These are phyloP conservation scores for Lobosporangium transversale DNA, from an alignment of 192 early-diverging fungal species.

Conservation along the genomic window DNA sequence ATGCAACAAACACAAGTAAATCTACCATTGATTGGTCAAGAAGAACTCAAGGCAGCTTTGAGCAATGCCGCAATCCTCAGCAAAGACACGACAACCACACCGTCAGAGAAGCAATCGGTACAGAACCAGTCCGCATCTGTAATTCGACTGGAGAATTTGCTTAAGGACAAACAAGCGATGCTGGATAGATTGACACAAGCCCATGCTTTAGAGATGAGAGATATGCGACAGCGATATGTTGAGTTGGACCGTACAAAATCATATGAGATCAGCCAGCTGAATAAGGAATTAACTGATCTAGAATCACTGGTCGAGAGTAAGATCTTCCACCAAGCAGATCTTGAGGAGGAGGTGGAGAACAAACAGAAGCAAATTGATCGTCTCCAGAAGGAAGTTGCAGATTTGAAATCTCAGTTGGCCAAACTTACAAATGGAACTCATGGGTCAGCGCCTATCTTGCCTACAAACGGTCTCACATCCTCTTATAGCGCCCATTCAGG, in stretches of 20 bases:
- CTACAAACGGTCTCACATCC: conserved; percentile 20
- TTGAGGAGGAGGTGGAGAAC: conserved; percentile 65
- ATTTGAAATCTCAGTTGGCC: conserved; percentile 61
- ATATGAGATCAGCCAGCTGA: conserved; percentile 64
- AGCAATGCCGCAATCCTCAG: conserved; percentile 36
- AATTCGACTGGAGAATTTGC: conserved; percentile 43
- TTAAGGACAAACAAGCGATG: conserved; percentile 58
- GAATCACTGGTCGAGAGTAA: conserved; percentile 79
- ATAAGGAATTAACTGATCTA: conserved; percentile 72
- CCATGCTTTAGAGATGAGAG: conserved; percentile 63
- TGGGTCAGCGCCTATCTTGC: conserved; percentile 4
- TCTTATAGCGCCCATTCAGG: not conserved
- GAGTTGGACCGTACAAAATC: conserved; percentile 70
- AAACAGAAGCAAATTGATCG: conserved; percentile 57
- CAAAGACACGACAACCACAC: conserved; percentile 36
- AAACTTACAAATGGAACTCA: conserved; percentile 20
- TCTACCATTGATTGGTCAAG: conserved; percentile 58
- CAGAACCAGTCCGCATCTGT: conserved; percentile 35
- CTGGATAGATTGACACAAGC: conserved; percentile 56
- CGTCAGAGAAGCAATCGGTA: conserved; percentile 15
- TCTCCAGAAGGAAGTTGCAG: conserved; percentile 58
- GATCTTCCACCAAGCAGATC: conserved; percentile 76
- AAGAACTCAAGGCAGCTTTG: conserved; percentile 47
- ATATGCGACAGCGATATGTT: conserved; percentile 58
- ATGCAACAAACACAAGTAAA: conserved; percentile 6